These are phyloP conservation scores for Diddensiella caesifluorescens DNA, from an alignment of 805 yeast species.

Conservation along the genomic window DNA sequence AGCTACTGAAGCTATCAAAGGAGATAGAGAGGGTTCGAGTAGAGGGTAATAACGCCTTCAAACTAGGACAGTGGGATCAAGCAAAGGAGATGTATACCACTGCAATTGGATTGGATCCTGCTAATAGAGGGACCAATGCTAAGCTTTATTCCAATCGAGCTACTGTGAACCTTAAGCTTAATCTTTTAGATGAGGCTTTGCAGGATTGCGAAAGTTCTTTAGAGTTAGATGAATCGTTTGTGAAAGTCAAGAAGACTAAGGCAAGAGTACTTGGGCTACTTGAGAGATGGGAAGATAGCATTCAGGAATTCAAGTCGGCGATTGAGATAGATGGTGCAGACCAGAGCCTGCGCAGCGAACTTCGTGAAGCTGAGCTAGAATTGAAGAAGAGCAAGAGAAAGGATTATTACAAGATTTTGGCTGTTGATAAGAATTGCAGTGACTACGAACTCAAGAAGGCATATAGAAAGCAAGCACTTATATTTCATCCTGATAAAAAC, in stretches of 20 bases:
- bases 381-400: constrained; percentile 37
- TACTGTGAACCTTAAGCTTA: constrained; percentile 73
- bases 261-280: constrained; percentile 37
- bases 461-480: constrained; percentile 65
- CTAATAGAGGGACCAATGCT: constrained; percentile 44
- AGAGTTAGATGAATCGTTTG: constrained; percentile 57
- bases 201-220: constrained; percentile 69
- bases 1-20: constrained; percentile 27
- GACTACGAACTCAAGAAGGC: constrained; percentile 64
- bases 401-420: constrained; percentile 59
- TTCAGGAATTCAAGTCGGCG: constrained; percentile 34
- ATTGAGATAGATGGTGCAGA: constrained; percentile 36
- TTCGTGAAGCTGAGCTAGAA: constrained; percentile 38
- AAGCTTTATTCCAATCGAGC: constrained; percentile 78
- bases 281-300: constrained; percentile 38
- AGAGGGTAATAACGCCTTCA: constrained; percentile 69
- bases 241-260: constrained; percentile 48
- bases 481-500: constrained; percentile 79
- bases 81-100: constrained; percentile 69
- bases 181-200: constrained; percentile 73
- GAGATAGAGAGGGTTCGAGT: constrained; percentile 32
- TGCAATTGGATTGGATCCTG: constrained; percentile 63
- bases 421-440: constrained; percentile 45
- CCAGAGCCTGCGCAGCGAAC: constrained; percentile 32
- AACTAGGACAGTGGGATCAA: constrained; percentile 52